phyloP scores from a whole-genome alignment of 2,329 filamentous ascomycete species.

The Aspergillus ruber region DNA sequence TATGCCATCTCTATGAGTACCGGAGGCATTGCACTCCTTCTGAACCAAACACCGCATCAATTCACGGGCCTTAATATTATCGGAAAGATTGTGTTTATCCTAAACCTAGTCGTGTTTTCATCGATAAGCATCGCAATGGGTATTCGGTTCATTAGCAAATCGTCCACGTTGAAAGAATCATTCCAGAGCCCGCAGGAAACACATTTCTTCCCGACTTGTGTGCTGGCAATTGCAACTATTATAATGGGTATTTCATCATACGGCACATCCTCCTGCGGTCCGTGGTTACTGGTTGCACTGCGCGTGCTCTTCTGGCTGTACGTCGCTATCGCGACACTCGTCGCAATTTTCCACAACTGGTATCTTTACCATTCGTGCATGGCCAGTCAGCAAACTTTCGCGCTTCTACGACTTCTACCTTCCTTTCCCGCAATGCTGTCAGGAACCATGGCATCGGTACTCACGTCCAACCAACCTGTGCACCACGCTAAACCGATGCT shows the following conservation, averaged over 20 bases:
- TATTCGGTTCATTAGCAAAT: slow-evolving; percentile 53
- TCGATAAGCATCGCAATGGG: slow-evolving; percentile 47
- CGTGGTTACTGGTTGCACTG: slow-evolving; percentile 51
- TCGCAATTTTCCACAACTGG: slow-evolving; percentile 5
- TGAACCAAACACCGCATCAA: slow-evolving; percentile 54
- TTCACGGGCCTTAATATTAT: slow-evolving; percentile 58
- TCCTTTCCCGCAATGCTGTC: slow-evolving; percentile 29
- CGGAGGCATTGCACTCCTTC: slow-evolving; percentile 57
- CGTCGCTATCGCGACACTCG: slow-evolving; percentile 37
- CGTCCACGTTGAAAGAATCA: slow-evolving; percentile 43
- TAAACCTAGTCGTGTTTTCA: slow-evolving; percentile 59
- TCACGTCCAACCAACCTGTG: slow-evolving; percentile 25
- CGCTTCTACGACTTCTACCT: slow-evolving; percentile 9
- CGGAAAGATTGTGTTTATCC: slow-evolving; percentile 58
- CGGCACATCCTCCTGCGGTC: slow-evolving; percentile 50
- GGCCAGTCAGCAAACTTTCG: slow-evolving; percentile 14
- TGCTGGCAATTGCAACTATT: slow-evolving; percentile 58
- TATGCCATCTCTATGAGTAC: slow-evolving; percentile 67
- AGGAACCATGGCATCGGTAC: slow-evolving; percentile 30
- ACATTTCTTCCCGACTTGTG: slow-evolving; percentile 62
- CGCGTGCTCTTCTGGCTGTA: slow-evolving; percentile 63
- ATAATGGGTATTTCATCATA: slow-evolving; percentile 60
- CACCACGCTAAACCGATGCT: slow-evolving; percentile 35
- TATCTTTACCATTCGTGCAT: slow-evolving; percentile 5
- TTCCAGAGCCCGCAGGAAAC: slow-evolving; percentile 58